Conservation (phyloP, 2,329 filamentous ascomycete species). For the Venturia oleaginea region DNA sequence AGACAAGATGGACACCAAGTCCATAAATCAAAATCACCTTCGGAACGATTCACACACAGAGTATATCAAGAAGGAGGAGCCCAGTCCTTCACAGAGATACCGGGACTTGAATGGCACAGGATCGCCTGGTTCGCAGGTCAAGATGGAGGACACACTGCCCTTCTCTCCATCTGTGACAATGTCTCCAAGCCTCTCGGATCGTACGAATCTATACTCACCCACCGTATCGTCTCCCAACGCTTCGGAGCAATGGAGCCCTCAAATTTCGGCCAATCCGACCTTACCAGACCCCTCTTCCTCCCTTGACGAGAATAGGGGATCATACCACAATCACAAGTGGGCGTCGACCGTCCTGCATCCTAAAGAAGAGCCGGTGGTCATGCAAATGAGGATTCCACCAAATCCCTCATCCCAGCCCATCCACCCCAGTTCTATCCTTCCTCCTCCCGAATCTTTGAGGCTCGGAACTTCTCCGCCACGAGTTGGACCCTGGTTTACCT, state of each 20-base stretch:
- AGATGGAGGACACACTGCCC: background rate
- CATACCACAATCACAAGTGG: background rate
- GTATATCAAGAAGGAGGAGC: background rate
- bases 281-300: background rate
- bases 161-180: background rate
- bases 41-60: background rate
- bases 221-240: background rate
- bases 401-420: background rate
- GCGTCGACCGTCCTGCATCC: background rate
- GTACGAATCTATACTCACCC: background rate
- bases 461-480: background rate
- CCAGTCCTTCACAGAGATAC: background rate
- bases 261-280: background rate
- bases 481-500: background rate
- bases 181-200: background rate
- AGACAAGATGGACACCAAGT: background rate
- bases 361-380: slow-evolving; percentile 1
- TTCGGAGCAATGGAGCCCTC: background rate
- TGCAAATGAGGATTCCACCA: background rate
- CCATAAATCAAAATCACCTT: background rate
- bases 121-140: background rate
- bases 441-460: background rate
- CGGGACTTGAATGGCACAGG: background rate
- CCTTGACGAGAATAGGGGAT: background rate
- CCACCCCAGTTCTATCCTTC: background rate